A percentile compares a stretch with the other conserved stretches of the same genome.
These are phyloP conservation scores for Coemansia sp. DNA, from an alignment of 192 early-diverging fungal species.

Conservation along the genomic window DNA sequence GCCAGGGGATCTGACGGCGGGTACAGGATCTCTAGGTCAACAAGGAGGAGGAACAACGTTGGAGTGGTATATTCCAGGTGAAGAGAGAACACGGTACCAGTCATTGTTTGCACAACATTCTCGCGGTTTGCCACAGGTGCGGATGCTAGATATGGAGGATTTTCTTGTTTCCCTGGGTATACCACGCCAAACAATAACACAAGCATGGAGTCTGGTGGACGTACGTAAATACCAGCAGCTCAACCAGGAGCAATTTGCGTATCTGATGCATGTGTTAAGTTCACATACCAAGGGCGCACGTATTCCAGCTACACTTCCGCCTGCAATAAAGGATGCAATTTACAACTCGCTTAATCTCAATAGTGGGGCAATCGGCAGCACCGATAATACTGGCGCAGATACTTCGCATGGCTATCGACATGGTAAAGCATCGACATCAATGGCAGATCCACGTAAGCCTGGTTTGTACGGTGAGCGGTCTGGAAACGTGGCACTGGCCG, in stretches of 20 bases:
- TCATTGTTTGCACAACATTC: constrained; percentile 35
- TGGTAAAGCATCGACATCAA: constrained; percentile 17
- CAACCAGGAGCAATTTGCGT: constrained; percentile 55
- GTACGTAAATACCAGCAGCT: constrained; percentile 55
- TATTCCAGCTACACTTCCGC: constrained; percentile 40
- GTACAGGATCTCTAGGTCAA: too few relatives aligned
- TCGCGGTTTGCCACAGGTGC: constrained; percentile 34
- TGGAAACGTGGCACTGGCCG: constrained; percentile 50
- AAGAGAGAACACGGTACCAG: constrained; percentile 41
- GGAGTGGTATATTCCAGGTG: constrained; percentile 48
- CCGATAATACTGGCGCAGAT: background rate
- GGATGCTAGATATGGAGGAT: constrained; percentile 48
- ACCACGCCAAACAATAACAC: constrained; percentile 28
- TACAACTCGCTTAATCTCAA: constrained; percentile 49
- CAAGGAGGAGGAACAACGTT: constrained; percentile 22
- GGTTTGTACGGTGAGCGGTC: constrained; percentile 55
- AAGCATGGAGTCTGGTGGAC: constrained; percentile 53
- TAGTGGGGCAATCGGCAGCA: constrained; percentile 6
- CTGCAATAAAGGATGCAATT: constrained; percentile 46
- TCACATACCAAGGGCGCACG: constrained; percentile 22
- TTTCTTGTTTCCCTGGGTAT: constrained; percentile 38
- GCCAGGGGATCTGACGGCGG: too few relatives aligned
- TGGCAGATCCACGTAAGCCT: constrained; percentile 18
- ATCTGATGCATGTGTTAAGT: constrained; percentile 47
- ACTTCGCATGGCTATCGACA: constrained; percentile 23